These are phyloP conservation scores for Colletotrichum sp. DNA, from an alignment of 2,329 filamentous ascomycete species.

Conservation along the genomic window DNA sequence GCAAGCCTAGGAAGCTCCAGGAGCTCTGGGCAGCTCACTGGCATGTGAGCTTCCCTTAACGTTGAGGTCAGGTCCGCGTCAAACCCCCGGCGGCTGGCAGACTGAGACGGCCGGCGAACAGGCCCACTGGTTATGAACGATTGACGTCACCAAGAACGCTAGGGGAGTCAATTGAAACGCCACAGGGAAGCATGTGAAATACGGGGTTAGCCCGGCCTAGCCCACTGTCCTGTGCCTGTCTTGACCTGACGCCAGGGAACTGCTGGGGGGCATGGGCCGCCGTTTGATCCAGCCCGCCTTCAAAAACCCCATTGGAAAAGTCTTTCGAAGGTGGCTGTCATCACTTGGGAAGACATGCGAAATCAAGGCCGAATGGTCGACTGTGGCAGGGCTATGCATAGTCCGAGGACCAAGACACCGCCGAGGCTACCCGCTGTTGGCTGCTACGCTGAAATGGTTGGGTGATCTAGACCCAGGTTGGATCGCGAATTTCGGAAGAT, in stretches of 20 bases:
- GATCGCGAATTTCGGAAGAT: not conserved
- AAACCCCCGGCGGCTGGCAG: not conserved
- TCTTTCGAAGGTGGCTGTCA: not conserved
- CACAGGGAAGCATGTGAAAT: conserved; percentile 16
- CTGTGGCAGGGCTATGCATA: not conserved
- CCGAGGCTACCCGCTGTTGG: not conserved
- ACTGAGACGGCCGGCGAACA: conserved; percentile 6
- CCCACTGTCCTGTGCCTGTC: not conserved
- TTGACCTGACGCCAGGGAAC: not conserved
- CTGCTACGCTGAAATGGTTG: not conserved
- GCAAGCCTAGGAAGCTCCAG: conserved; percentile 9
- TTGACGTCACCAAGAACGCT: conserved; percentile 19
- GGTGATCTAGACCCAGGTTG: not conserved
- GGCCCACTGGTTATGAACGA: not conserved
- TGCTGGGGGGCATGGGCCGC: not conserved
- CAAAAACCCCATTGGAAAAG: not conserved
- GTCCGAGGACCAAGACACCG: not conserved
- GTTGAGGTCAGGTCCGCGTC: not conserved
- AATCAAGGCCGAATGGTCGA: not conserved
- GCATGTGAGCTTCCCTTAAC: conserved; percentile 1
- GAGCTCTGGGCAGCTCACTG: conserved; percentile 12
- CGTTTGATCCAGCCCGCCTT: not conserved
- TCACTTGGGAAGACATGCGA: not conserved
- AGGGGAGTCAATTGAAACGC: conserved; percentile 12
- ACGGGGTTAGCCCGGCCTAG: not conserved